Base-by-base conservation (phyloP, 805 yeast species). In the Suhomyces pyralidae region DNA sequence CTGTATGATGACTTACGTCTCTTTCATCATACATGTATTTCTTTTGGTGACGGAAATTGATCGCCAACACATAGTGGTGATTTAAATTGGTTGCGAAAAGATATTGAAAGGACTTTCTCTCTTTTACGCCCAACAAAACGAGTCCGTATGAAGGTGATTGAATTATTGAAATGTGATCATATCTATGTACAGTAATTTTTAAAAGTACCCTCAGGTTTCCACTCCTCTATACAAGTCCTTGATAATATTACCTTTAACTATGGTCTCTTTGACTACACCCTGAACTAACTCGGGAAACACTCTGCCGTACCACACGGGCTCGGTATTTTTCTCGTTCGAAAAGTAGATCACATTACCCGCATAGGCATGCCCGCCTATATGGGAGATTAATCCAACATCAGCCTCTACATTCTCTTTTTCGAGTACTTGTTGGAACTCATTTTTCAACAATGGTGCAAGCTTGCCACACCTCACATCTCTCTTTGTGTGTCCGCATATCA, bases 291-390 rank as follows among this genome's bases (percentile, higher is more conserved):
- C 70, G 0, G 93, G 90, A 46, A 73, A 69, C 2, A 89, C 90
- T 49, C 89, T 73, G 0, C 96, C 94, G 63, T 88, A 89, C 96
- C 96, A 89, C 2, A 85, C 66, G 14, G 74, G 65, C 45, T 74
- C 73, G 30, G 69, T 63, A 17, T 26, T 24, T 9, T 64, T 66
- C 46, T 74, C 73, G 25, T 51, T 55, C 4, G 68, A 67, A 56
- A 84, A 83, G 48, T 80, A 78, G 2, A 88, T 70, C 12, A 90
- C 82, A 61, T 90, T 90, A 0, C 96, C 96, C 1, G 97, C 96
- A 67, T 82, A 90, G 2, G 79, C 88, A 64, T 90, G 97, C 0
- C 97, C 97, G 1, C 96, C 96, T 40, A 90, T 74, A 65, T 90
- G 97, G 10, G 92, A 84, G 0, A 86, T 73, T 6, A 80, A 61